phyloP scores from a whole-genome alignment of 2,329 filamentous ascomycete species.

The Colletotrichum truncatum region DNA sequence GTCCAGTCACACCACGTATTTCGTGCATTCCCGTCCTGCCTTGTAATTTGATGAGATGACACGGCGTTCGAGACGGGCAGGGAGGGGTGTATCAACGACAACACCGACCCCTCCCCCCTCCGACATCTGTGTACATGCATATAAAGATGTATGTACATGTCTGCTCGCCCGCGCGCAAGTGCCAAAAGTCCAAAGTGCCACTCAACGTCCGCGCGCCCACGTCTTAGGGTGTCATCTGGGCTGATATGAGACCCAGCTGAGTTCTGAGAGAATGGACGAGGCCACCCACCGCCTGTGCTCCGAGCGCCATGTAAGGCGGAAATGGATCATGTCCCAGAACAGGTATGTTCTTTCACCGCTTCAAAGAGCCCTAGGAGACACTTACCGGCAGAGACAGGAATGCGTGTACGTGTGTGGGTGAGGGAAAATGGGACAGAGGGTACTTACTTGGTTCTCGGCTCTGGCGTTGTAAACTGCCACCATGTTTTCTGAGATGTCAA shows the following conservation, averaged over 20 bases:
- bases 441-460: conserved; percentile 60
- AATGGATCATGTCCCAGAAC: too few relatives aligned
- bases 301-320: too few relatives aligned
- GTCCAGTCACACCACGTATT: not conserved
- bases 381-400: not conserved
- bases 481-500: conserved; percentile 79
- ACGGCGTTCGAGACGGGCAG: not conserved
- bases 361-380: too few relatives aligned
- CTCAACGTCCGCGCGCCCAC: not conserved
- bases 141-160: not conserved
- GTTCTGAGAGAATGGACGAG: not conserved
- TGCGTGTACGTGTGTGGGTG: not conserved
- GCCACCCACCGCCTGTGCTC: not conserved
- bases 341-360: not conserved
- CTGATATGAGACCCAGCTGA: conserved; percentile 25
- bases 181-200: not conserved
- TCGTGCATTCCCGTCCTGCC: not conserved
- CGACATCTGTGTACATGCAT: too few relatives aligned
- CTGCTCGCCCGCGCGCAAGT: not conserved
- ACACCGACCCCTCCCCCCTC: too few relatives aligned
- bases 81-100: not conserved
- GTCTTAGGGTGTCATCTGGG: conserved; percentile 17
- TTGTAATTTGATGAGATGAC: conserved; percentile 15
- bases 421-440: not conserved
- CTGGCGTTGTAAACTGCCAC: conserved; percentile 71